phyloP scores from a whole-genome alignment of 257 asterid species.

The Verbascum thapsus region DNA sequence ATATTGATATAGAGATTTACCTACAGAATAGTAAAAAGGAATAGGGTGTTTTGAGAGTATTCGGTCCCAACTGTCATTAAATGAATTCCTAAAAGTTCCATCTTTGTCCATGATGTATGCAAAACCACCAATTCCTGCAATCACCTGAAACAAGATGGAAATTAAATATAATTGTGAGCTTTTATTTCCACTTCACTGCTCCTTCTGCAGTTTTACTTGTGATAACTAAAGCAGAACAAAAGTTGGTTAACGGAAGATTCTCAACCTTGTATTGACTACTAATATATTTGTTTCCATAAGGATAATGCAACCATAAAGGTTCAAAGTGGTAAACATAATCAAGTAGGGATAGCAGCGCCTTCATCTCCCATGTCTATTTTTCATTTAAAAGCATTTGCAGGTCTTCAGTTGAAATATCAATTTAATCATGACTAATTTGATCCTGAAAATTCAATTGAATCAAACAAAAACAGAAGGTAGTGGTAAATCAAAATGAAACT shows the following conservation, averaged over 20 bases:
- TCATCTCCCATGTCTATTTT: not conserved
- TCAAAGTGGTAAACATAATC: not conserved
- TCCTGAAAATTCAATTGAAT: not conserved
- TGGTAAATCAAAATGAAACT: not conserved
- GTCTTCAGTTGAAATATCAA: not conserved
- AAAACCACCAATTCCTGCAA: constrained; percentile 43
- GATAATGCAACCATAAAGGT: too few relatives aligned
- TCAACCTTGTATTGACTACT: not conserved
- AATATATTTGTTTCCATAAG: too few relatives aligned
- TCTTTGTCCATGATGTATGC: constrained; percentile 52
- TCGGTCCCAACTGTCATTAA: constrained; percentile 59
- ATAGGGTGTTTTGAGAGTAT: constrained; percentile 54
- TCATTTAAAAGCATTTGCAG: not conserved
- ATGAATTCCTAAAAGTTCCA: constrained; percentile 52
- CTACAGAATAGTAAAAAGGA: constrained; percentile 58
- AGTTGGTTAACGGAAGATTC: not conserved
- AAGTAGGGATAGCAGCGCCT: not conserved
- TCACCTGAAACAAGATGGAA: constrained; percentile 35
- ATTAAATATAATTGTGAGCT: not conserved
- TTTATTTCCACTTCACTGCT: not conserved
- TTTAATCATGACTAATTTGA: not conserved
- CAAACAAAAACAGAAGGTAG: not conserved
- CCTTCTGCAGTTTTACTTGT: not conserved
- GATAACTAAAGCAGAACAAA: not conserved
- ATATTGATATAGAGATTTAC: constrained; percentile 29